A percentile compares a stretch with the other conserved stretches of the same genome.
Evolutionary conservation across 371 early-diverging fungal genomes (phyloP).

Genomic region (Lichtheimia ornata): DNA sequence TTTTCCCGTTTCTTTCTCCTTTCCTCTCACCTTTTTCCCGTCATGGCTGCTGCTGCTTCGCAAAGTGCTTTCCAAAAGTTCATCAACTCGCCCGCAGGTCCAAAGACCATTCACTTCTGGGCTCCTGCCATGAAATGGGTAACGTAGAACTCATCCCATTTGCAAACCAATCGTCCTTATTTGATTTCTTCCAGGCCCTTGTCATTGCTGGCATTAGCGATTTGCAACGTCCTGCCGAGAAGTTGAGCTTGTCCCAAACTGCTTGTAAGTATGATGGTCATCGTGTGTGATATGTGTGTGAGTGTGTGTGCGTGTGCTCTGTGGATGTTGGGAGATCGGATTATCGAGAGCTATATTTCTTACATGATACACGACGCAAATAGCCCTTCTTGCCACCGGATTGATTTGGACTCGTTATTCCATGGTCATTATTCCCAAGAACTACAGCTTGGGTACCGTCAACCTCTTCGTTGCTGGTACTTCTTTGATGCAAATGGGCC

Average conservation of each 20-base stretch:
- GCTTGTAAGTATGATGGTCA: slow-evolving; percentile 49
- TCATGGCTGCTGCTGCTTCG: slow-evolving; percentile 56
- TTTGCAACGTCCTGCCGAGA: slow-evolving; percentile 89
- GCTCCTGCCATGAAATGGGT: slow-evolving; percentile 57
- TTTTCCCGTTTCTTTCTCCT: slow-evolving; percentile 19
- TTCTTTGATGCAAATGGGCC: slow-evolving; percentile 80
- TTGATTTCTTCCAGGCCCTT: slow-evolving; percentile 26
- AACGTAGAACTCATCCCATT: not conserved
- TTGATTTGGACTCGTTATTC: slow-evolving; percentile 97
- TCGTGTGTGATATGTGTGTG: not conserved
- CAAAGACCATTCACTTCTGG: slow-evolving; percentile 56
- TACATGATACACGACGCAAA: not conserved
- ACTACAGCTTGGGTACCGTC: slow-evolving; percentile 86
- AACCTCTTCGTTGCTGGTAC: slow-evolving; percentile 93
- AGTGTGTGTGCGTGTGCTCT: not conserved
- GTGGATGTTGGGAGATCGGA: no score
- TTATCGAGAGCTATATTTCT: no score
- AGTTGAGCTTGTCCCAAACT: slow-evolving; percentile 81
- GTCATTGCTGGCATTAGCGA: slow-evolving; percentile 90
- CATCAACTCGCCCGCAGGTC: slow-evolving; percentile 79
- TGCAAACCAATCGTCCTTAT: not conserved
- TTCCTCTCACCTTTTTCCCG: slow-evolving; percentile 15
- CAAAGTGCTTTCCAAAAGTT: slow-evolving; percentile 65
- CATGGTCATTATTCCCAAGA: slow-evolving; percentile 89
- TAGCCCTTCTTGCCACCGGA: slow-evolving; percentile 92